Evolutionary conservation across 1,139 yeast species (phyloP).

Genomic region (Candida anutae): DNA sequence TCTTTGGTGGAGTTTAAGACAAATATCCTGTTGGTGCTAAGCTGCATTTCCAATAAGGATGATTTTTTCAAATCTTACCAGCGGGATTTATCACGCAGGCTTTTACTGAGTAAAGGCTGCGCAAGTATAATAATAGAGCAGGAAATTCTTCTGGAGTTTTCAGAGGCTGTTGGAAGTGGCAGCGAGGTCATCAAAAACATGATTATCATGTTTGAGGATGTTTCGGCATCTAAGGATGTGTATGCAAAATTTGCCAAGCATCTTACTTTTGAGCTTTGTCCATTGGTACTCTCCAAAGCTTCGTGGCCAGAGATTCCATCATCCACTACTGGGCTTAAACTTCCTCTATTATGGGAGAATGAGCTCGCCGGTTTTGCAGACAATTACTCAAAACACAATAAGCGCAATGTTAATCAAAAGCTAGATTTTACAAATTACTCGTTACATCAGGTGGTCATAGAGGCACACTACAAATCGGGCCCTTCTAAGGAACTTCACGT

Average conservation of each 20-base stretch:
- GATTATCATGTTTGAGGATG: slow-evolving; percentile 28
- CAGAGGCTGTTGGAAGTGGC: slow-evolving; percentile 23
- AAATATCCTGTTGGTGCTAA: slow-evolving; percentile 21
- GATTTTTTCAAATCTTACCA: slow-evolving; percentile 27
- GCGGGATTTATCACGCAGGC: slow-evolving; percentile 29
- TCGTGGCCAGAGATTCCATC: slow-evolving; percentile 39
- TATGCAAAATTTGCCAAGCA: slow-evolving; percentile 9
- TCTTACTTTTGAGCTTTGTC: slow-evolving; percentile 19
- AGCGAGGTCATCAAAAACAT: slow-evolving; percentile 23
- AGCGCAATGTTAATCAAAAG: slow-evolving; percentile 9
- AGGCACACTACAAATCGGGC: slow-evolving; percentile 17
- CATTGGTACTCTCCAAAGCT: slow-evolving; percentile 26
- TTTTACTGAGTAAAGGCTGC: slow-evolving; percentile 21
- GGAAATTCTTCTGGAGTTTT: slow-evolving; percentile 17
- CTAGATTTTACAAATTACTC: slow-evolving; percentile 19
- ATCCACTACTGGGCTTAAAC: slow-evolving; percentile 10
- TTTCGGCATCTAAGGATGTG: slow-evolving; percentile 13
- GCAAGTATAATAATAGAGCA: slow-evolving; percentile 17
- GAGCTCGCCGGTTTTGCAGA: slow-evolving; percentile 6
- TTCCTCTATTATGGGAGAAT: slow-evolving; percentile 6
- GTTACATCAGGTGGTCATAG: slow-evolving; percentile 26
- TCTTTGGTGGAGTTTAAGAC: slow-evolving; percentile 14
- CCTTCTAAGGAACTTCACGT: slow-evolving; percentile 29
- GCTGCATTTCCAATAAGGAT: slow-evolving; percentile 26
- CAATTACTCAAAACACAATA: slow-evolving; percentile 7